Evolutionary conservation across 2,329 filamentous ascomycete genomes (phyloP).

Genomic region (Fusarium siculi): DNA sequence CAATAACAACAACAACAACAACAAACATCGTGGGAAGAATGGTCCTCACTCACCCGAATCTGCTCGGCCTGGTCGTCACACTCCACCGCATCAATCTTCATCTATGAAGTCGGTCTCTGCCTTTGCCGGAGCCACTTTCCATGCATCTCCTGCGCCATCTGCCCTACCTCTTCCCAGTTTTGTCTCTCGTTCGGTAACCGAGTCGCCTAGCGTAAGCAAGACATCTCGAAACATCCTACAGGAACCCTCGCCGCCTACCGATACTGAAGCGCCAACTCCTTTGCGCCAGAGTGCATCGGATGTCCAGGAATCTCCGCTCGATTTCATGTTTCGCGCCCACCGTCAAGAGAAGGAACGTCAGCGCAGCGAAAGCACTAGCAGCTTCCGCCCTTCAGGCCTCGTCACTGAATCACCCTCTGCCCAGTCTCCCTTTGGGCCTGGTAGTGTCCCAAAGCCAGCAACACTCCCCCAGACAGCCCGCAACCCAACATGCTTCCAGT

Average conservation of each 20-base stretch:
- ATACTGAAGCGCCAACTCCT: conserved; percentile 61
- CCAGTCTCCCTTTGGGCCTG: conserved; percentile 49
- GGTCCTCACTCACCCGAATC: conserved; percentile 55
- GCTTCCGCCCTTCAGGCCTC: conserved; percentile 52
- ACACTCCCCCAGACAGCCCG: conserved; percentile 43
- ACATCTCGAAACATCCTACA: conserved; percentile 51
- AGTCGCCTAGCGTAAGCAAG: conserved; percentile 60
- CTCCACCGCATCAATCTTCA: conserved; percentile 54
- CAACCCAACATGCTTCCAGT: conserved; percentile 34
- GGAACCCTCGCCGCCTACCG: conserved; percentile 63
- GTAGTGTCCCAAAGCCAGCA: conserved; percentile 36
- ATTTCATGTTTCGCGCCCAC: conserved; percentile 90
- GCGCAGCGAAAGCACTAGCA: conserved; percentile 63
- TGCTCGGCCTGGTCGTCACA: conserved; percentile 54
- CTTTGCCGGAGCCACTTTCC: conserved; percentile 94
- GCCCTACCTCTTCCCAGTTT: conserved; percentile 92
- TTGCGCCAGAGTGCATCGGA: conserved; percentile 51
- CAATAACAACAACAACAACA: conserved; percentile 32
- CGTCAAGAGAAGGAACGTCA: conserved; percentile 77
- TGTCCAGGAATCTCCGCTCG: conserved; percentile 77
- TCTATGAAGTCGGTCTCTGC: conserved; percentile 64
- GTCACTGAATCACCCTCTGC: conserved; percentile 65
- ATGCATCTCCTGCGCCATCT: conserved; percentile 91
- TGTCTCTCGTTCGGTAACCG: conserved; percentile 77
- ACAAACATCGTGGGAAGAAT: conserved; percentile 49